Evolutionary conservation across 192 early-diverging fungal species (phyloP).

Genomic region (Entrophospora sp.): DNA sequence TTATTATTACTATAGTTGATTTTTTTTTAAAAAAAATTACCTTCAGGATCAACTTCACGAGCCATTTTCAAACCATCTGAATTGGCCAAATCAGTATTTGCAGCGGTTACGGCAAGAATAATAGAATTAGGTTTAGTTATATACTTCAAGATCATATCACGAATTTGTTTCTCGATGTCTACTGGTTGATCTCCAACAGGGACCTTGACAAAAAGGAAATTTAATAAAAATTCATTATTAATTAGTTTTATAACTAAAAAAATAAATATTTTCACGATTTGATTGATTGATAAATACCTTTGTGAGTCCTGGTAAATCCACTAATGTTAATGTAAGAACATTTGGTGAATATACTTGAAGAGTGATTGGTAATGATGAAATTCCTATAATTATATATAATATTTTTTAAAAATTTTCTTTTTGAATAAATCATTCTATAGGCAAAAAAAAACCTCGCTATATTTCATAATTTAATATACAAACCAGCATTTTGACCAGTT

Average conservation of each 20-base stretch:
- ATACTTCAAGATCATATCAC: slow-evolving; percentile 97
- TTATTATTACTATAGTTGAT: background rate
- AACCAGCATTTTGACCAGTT: slow-evolving; percentile 68
- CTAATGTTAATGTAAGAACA: slow-evolving; percentile 95
- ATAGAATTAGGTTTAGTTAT: slow-evolving; percentile 97
- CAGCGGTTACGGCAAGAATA: slow-evolving; percentile 95
- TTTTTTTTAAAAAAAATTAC: slow-evolving; percentile 19
- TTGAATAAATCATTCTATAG: too few relatives aligned
- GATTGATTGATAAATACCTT: slow-evolving; percentile 42
- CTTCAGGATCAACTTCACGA: slow-evolving; percentile 98
- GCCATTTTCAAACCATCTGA: slow-evolving; percentile 98
- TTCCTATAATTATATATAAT: slow-evolving; percentile 39
- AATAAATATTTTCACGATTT: background rate
- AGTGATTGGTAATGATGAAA: slow-evolving; percentile 97
- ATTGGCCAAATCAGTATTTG: slow-evolving; percentile 98
- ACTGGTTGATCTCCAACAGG: slow-evolving; percentile 99
- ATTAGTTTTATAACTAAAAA: background rate
- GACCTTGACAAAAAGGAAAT: slow-evolving; percentile 39
- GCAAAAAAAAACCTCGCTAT: too few relatives aligned
- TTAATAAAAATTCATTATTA: background rate
- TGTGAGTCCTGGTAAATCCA: slow-evolving; percentile 98
- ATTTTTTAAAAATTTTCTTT: background rate
- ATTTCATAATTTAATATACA: background rate
- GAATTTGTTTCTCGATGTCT: slow-evolving; percentile 97
- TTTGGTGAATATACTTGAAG: slow-evolving; percentile 96